Evolutionary conservation across 2,329 filamentous ascomycete genomes (phyloP).

Genomic region (Alternaria hordeiaustralica): DNA sequence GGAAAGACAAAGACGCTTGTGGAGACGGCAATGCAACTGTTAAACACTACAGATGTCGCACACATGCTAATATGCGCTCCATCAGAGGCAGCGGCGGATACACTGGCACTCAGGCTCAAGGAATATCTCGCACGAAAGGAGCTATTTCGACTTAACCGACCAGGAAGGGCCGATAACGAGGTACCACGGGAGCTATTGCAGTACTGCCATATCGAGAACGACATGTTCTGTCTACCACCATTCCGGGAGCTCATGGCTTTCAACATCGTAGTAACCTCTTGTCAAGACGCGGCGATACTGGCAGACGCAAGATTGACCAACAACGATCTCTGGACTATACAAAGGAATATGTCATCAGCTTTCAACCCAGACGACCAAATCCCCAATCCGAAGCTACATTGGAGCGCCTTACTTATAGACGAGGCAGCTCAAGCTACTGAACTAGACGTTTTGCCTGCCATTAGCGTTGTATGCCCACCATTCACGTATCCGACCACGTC

Average conservation of each 20-base stretch:
- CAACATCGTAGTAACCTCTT: constrained; percentile 54
- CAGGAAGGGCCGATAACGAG: constrained; percentile 51
- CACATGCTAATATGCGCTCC: constrained; percentile 55
- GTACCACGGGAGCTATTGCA: constrained; percentile 49
- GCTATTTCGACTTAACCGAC: constrained; percentile 53
- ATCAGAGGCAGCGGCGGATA: constrained; percentile 57
- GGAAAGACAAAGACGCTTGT: constrained; percentile 61
- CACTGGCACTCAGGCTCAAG: constrained; percentile 50
- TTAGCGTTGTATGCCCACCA: constrained; percentile 51
- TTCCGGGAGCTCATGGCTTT: constrained; percentile 50
- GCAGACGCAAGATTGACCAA: constrained; percentile 53
- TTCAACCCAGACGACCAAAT: constrained; percentile 36
- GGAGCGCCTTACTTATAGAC: constrained; percentile 54
- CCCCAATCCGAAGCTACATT: constrained; percentile 41
- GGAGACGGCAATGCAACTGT: constrained; percentile 50
- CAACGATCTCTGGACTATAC: constrained; percentile 48
- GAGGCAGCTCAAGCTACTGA: constrained; percentile 57
- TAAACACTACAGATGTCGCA: constrained; percentile 23
- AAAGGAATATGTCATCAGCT: constrained; percentile 39
- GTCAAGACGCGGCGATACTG: constrained; percentile 51
- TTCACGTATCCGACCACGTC: constrained; percentile 21
- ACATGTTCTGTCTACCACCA: constrained; percentile 52
- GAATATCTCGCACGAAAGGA: constrained; percentile 45
- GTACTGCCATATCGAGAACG: constrained; percentile 49
- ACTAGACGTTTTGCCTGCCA: constrained; percentile 50